These are phyloP conservation scores for Coniophora puteana DNA, from an alignment of 1,284 basidiomycete species.

Conservation along the genomic window DNA sequence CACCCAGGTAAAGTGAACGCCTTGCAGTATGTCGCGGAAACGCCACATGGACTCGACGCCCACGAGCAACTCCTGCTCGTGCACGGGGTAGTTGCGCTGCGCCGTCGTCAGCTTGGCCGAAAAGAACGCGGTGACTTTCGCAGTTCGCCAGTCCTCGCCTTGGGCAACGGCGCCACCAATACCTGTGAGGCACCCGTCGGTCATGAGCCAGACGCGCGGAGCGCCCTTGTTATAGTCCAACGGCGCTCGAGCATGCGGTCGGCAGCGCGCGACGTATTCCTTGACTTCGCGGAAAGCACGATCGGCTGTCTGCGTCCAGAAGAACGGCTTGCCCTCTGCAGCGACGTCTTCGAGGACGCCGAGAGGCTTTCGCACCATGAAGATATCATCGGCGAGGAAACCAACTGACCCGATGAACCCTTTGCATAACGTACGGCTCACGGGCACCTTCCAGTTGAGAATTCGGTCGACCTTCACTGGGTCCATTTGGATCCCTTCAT, in stretches of 20 bases:
- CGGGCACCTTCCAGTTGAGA: constrained; percentile 22
- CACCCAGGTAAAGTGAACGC: constrained; percentile 24
- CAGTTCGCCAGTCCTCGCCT: constrained; percentile 11
- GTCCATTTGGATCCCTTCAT: constrained; percentile 27
- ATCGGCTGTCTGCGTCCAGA: constrained; percentile 20
- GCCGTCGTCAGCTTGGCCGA: constrained; percentile 10
- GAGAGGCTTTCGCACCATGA: constrained; percentile 13
- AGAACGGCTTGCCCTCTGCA: constrained; percentile 10
- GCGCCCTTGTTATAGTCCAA: constrained; percentile 22
- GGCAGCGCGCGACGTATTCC: not conserved
- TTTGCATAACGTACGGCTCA: constrained; percentile 4
- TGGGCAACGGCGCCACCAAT: constrained; percentile 16
- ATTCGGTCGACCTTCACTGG: constrained; percentile 27
- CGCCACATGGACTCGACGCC: constrained; percentile 24
- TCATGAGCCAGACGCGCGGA: constrained; percentile 12
- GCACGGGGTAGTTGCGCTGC: constrained; percentile 29
- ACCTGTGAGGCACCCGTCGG: constrained; percentile 19
- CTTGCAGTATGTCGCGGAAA: constrained; percentile 24
- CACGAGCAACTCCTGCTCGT: constrained; percentile 28
- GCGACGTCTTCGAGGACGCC: constrained; percentile 15
- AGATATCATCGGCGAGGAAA: constrained; percentile 13
- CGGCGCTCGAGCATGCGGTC: constrained; percentile 17
- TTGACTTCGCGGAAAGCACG: constrained; percentile 21
- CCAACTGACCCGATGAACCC: constrained; percentile 18
- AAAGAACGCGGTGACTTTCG: not conserved